Evolutionary conservation across 139 green algal genomes (phyloP).

Genomic region (Chlorella vulgaris): DNA sequence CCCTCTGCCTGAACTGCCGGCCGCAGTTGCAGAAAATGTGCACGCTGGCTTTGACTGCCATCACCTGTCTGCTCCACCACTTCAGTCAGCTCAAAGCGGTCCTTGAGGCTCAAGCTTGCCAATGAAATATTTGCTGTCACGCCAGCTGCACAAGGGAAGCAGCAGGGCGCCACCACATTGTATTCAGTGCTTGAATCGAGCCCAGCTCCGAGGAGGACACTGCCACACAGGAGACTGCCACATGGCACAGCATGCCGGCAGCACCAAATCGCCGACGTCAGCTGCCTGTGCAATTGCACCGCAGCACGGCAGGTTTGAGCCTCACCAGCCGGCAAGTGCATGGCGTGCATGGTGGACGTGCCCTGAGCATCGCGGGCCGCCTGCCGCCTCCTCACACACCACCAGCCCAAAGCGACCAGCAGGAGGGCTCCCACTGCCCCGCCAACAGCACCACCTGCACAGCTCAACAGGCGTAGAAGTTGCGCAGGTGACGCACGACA

Average conservation of each 20-base stretch:
- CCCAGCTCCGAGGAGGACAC: background rate
- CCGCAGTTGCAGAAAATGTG: background rate
- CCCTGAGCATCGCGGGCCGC: background rate
- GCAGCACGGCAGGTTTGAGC: background rate
- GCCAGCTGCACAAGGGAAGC: background rate
- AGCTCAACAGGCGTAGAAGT: background rate
- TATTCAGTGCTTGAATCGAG: background rate
- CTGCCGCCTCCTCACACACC: background rate
- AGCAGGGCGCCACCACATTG: background rate
- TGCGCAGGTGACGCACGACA: background rate
- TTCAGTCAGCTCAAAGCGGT: constrained; percentile 14
- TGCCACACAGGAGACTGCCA: background rate
- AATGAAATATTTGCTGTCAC: background rate
- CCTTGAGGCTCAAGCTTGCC: background rate
- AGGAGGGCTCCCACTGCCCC: background rate
- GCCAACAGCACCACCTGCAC: constrained; percentile 7
- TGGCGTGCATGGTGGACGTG: background rate
- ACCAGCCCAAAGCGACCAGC: background rate
- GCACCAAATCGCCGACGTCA: background rate
- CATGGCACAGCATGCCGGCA: background rate
- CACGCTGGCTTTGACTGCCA: background rate
- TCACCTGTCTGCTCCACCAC: constrained; percentile 28
- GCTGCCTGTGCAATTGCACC: background rate
- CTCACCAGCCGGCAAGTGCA: background rate
- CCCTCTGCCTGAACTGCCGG: background rate